phyloP scores from a whole-genome alignment of 1,284 basidiomycete species.

The Leccinum variabile region DNA sequence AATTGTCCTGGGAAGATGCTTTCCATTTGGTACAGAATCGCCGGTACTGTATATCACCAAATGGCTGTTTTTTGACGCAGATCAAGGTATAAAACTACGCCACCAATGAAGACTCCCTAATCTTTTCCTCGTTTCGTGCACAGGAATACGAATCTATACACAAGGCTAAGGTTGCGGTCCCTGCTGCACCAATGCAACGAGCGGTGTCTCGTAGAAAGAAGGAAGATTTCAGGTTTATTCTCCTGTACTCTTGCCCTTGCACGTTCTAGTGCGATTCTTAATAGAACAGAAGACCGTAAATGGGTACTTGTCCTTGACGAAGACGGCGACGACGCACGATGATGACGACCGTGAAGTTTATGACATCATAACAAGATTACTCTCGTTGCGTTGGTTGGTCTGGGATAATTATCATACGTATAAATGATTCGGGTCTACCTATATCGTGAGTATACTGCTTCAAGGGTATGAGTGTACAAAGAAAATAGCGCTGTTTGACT shows the following conservation, averaged over 20 bases:
- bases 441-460: constrained; percentile 20
- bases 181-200: constrained; percentile 41
- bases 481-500: constrained; percentile 25
- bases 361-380: constrained; percentile 16
- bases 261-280: neutral
- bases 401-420: constrained; percentile 31
- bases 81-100: constrained; percentile 61
- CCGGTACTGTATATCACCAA: constrained; percentile 88
- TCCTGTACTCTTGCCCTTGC: neutral
- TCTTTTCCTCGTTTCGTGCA: constrained; percentile 1
- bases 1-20: constrained; percentile 81
- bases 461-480: constrained; percentile 19
- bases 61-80: constrained; percentile 83
- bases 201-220: constrained; percentile 61
- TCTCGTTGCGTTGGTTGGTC: constrained; percentile 3
- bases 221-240: constrained; percentile 48
- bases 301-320: constrained; percentile 40
- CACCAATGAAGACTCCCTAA: constrained; percentile 5
- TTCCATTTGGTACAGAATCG: constrained; percentile 85
- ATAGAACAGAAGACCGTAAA: constrained; percentile 54
- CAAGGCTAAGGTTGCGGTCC: constrained; percentile 68
- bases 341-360: constrained; percentile 31
- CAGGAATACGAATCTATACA: constrained; percentile 92
- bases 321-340: constrained; percentile 24
- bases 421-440: constrained; percentile 19